Conservation (phyloP, 305 asterid species). For the Fraxinus dipetala region DNA sequence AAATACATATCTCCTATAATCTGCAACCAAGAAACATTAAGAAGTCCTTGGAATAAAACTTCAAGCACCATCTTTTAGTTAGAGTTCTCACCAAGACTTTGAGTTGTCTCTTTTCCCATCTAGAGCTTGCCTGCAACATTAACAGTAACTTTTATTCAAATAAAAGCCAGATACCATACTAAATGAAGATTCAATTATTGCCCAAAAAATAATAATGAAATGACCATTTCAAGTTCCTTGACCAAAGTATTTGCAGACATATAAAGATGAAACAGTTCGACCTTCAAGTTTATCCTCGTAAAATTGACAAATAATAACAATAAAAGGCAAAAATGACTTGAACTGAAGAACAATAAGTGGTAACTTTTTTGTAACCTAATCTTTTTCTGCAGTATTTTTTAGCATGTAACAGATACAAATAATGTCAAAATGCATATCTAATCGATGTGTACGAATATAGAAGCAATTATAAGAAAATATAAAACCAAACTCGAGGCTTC, state of each 20-base stretch:
- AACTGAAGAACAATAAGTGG: background rate
- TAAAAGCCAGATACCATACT: slow-evolving; percentile 5
- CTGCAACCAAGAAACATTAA: background rate
- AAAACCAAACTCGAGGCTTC: background rate
- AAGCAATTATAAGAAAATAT: background rate
- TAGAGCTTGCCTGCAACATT: slow-evolving; percentile 65
- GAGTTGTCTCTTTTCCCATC: slow-evolving; percentile 92
- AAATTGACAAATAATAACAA: background rate
- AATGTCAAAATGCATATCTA: background rate
- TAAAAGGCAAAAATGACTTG: background rate
- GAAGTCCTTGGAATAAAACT: background rate
- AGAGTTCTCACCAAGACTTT: slow-evolving; percentile 73
- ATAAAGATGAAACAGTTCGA: background rate
- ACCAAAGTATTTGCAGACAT: background rate
- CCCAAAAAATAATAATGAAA: background rate
- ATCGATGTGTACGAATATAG: background rate
- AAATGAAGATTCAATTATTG: background rate
- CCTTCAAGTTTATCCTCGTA: background rate
- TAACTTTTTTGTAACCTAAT: background rate
- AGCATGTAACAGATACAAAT: background rate
- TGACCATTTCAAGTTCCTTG: background rate
- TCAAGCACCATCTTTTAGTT: background rate
- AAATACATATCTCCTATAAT: background rate
- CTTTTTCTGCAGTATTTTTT: background rate
- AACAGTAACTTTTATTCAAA: slow-evolving; percentile 13